phyloP scores from a whole-genome alignment of 2,329 filamentous ascomycete species.

The Paracamarosporium sp. region DNA sequence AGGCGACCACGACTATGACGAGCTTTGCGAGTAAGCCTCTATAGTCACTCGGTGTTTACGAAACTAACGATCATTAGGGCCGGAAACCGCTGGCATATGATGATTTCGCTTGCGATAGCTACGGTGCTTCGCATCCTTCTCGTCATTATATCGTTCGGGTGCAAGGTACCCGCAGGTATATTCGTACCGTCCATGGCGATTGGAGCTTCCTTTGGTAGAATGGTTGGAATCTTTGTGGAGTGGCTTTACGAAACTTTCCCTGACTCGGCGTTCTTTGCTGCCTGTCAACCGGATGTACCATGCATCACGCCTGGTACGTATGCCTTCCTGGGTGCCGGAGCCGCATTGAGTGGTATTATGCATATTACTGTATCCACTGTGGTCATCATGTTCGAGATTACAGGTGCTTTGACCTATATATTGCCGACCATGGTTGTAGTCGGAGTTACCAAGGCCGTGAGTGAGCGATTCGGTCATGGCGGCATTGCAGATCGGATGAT shows the following conservation, averaged over 20 bases:
- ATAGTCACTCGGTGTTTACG: neutral
- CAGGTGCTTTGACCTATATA: conserved; percentile 96
- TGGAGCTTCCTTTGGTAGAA: conserved; percentile 90
- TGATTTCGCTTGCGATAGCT: conserved; percentile 78
- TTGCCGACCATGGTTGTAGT: conserved; percentile 99
- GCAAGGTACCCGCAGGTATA: conserved; percentile 96
- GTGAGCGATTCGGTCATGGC: conserved; percentile 90
- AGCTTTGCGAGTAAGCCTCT: conserved; percentile 75
- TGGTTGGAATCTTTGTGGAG: conserved; percentile 94
- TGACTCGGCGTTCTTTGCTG: conserved; percentile 80
- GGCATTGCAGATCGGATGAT: conserved; percentile 99
- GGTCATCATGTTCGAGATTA: conserved; percentile 99
- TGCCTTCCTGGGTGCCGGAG: conserved; percentile 90
- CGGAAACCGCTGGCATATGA: conserved; percentile 77
- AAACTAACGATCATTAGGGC: conserved; percentile 45
- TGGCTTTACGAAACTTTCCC: conserved; percentile 86
- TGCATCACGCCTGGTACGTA: conserved; percentile 98
- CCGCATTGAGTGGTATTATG: conserved; percentile 95
- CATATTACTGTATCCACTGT: conserved; percentile 96
- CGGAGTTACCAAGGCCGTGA: conserved; percentile 92
- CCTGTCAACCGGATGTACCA: conserved; percentile 87
- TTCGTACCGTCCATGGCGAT: conserved; percentile 99
- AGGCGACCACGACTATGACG: conserved; percentile 84
- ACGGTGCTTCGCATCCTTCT: conserved; percentile 82
- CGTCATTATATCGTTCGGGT: conserved; percentile 95